Evolutionary conservation across 2,329 filamentous ascomycete genomes (phyloP).

Genomic region (Fusarium albosuccineum): DNA sequence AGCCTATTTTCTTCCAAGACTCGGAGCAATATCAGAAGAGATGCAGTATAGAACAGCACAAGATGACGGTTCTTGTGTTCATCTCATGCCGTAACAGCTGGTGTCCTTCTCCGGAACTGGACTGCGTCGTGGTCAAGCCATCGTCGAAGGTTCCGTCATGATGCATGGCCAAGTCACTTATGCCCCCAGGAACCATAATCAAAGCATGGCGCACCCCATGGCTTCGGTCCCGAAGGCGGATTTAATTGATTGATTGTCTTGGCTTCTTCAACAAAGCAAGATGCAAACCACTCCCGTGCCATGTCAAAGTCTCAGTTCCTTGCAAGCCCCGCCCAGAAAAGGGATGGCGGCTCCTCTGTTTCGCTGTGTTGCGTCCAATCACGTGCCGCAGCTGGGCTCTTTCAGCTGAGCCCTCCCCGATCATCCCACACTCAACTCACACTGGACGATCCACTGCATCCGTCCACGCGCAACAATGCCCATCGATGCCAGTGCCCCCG

Average conservation of each 20-base stretch:
- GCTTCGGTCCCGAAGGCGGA: conserved; percentile 11
- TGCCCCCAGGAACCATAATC: conserved; percentile 6
- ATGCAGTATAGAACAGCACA: too few relatives aligned
- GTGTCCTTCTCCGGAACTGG: too few relatives aligned
- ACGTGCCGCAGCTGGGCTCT: conserved; percentile 18
- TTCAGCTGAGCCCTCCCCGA: conserved; percentile 43
- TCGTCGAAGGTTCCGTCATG: conserved; percentile 2
- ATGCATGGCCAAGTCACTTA: conserved; percentile 11
- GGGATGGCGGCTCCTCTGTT: conserved; percentile 34
- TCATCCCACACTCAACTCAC: conserved; percentile 29
- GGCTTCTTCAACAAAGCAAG: conserved; percentile 30
- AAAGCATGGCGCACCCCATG: conserved; percentile 2
- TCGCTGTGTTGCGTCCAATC: conserved; percentile 32
- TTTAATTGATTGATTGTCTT: conserved; percentile 5
- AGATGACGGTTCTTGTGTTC: too few relatives aligned
- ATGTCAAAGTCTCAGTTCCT: conserved; percentile 36
- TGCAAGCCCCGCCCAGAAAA: conserved; percentile 27
- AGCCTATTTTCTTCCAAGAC: too few relatives aligned
- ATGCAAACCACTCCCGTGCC: conserved; percentile 24
- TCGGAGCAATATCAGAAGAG: too few relatives aligned
- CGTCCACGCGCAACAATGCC: conserved; percentile 19
- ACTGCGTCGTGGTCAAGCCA: background rate
- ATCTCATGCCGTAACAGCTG: too few relatives aligned
- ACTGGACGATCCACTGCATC: conserved; percentile 25
- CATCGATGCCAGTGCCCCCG: conserved; percentile 16